phyloP scores from a whole-genome alignment of 805 yeast genomes.

The Nakazawaea sp. region DNA sequence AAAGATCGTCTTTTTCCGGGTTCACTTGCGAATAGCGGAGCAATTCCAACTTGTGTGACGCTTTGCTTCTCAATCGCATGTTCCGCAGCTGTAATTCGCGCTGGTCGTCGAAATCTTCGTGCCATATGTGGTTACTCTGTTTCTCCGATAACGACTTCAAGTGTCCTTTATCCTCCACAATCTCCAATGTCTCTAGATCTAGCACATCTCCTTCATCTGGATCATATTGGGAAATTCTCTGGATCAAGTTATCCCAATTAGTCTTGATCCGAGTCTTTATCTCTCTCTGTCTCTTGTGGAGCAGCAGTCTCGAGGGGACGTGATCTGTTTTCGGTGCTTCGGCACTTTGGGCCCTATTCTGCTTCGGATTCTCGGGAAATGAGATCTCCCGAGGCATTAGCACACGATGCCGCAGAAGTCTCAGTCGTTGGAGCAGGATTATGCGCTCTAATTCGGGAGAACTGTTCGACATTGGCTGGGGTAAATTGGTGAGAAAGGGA shows the following conservation, averaged over 20 bases:
- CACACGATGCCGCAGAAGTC: too few species aligned
- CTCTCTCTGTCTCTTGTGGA: slow-evolving; percentile 11
- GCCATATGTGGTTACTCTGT: slow-evolving; percentile 30
- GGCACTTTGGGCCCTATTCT: background rate
- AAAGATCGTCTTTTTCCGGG: too few species aligned
- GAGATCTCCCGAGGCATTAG: too few species aligned
- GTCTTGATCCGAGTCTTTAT: slow-evolving; percentile 2
- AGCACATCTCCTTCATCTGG: slow-evolving; percentile 55
- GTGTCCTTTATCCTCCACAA: slow-evolving; percentile 66
- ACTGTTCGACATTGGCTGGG: too few species aligned
- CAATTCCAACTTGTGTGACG: background rate
- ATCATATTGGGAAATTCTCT: slow-evolving; percentile 40
- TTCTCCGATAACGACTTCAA: slow-evolving; percentile 34
- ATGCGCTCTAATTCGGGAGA: too few species aligned
- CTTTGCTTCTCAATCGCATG: background rate
- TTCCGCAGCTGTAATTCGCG: background rate
- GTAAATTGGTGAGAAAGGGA: too few species aligned
- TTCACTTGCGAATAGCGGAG: too few species aligned
- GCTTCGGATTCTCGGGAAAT: too few species aligned
- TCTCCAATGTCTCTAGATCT: slow-evolving; percentile 59
- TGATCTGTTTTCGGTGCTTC: background rate
- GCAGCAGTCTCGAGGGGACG: background rate
- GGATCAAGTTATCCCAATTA: slow-evolving; percentile 46
- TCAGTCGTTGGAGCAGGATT: too few species aligned
- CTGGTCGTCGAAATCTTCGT: slow-evolving; percentile 22